Evolutionary conservation across 1,139 yeast genomes (phyloP).

Genomic region (Scheffersomyces illinoinensis): DNA sequence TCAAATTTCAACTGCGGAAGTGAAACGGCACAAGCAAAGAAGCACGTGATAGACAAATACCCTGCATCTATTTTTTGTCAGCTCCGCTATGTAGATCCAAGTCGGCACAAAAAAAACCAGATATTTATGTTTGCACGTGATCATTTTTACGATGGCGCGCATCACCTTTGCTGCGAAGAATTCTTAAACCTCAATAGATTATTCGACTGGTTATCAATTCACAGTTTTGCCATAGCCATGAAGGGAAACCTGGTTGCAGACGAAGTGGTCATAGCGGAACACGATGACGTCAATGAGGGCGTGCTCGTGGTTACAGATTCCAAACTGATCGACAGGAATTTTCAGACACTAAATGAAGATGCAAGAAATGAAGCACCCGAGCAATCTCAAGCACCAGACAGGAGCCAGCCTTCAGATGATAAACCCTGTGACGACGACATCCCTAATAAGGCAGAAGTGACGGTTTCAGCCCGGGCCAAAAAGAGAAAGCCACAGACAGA

Average conservation of each 20-base stretch:
- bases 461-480: constrained; percentile 6
- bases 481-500: constrained; percentile 58
- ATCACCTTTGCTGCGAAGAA: background rate
- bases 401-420: background rate
- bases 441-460: background rate
- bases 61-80: background rate
- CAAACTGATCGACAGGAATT: background rate
- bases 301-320: background rate
- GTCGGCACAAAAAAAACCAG: background rate
- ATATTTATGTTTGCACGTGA: background rate
- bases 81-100: background rate
- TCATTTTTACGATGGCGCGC: background rate
- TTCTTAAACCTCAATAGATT: background rate
- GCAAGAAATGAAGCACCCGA: background rate
- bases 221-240: background rate
- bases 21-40: background rate
- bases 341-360: background rate
- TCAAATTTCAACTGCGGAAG: background rate
- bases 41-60: background rate
- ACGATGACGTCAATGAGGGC: background rate
- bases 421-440: background rate
- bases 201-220: background rate
- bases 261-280: background rate
- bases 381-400: background rate
- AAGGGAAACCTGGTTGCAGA: background rate